Percentiles rank a stretch among this genome's conserved stretches.
These are phyloP conservation scores for Acacia confusa DNA, from an alignment of 306 rosid species.

Conservation along the genomic window DNA sequence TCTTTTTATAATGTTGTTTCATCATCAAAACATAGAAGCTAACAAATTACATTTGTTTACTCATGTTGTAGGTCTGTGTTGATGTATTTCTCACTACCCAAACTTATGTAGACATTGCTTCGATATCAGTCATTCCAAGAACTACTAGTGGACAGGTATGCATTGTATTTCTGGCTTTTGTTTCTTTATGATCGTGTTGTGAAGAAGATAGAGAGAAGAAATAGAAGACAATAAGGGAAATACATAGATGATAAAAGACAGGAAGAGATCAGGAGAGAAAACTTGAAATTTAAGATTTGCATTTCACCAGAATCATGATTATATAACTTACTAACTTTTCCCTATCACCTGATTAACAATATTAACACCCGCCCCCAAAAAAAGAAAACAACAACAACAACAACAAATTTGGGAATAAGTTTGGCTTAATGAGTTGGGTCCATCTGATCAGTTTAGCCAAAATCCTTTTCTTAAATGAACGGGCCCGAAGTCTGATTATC, in stretches of 20 bases:
- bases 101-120: conserved; percentile 82
- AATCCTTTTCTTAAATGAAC: no score
- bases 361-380: no score
- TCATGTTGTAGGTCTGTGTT: conserved; percentile 78
- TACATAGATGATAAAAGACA: not conserved
- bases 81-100: conserved; percentile 90
- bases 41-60: conserved; percentile 29
- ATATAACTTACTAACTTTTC: no score
- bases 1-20: no score
- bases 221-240: not conserved
- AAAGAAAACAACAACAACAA: no score
- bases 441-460: not conserved
- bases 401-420: not conserved
- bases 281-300: no score
- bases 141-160: conserved; percentile 99
- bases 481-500: no score
- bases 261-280: no score
- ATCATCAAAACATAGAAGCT: no score
- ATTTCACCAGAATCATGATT: no score
- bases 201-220: not conserved
- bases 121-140: conserved; percentile 81
- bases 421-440: not conserved
- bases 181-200: conserved; percentile 9
- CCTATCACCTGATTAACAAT: no score
- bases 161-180: conserved; percentile 12